phyloP scores from a whole-genome alignment of 2,329 filamentous ascomycete species.

The Aspergillus pseudoterreus region DNA sequence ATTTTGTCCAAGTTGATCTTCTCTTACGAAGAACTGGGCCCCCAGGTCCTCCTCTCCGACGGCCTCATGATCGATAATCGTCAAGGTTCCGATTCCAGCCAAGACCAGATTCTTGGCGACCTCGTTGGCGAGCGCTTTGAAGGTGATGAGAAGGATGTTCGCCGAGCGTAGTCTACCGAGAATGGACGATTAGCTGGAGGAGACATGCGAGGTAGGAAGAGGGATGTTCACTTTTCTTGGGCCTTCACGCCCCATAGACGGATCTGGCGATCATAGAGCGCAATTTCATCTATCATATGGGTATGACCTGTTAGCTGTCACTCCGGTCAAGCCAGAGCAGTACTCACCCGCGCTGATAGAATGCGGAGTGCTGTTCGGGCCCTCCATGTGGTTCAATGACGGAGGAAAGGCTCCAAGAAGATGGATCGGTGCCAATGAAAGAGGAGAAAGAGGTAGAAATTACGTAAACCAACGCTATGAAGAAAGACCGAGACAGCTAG shows the following conservation, averaged over 20 bases:
- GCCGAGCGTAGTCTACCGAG: slow-evolving; percentile 72
- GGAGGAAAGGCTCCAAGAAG: neutral
- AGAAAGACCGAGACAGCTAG: neutral
- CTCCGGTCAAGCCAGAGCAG: neutral
- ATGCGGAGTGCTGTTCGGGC: slow-evolving; percentile 19
- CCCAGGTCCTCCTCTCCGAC: slow-evolving; percentile 79
- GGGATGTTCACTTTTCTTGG: slow-evolving; percentile 63
- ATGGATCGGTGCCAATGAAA: neutral
- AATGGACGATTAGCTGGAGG: neutral
- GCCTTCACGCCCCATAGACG: slow-evolving; percentile 95
- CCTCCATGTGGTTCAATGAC: slow-evolving; percentile 16
- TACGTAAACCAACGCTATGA: neutral
- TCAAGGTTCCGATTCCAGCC: slow-evolving; percentile 85
- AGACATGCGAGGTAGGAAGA: neutral
- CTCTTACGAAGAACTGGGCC: slow-evolving; percentile 75
- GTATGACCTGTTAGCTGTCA: neutral
- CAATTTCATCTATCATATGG: slow-evolving; percentile 72
- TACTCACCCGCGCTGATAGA: slow-evolving; percentile 33
- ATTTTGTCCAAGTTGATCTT: slow-evolving; percentile 71
- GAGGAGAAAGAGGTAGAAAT: neutral
- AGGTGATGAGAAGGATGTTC: slow-evolving; percentile 82
- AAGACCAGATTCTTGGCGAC: slow-evolving; percentile 96
- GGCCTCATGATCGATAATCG: slow-evolving; percentile 72
- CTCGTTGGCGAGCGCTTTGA: slow-evolving; percentile 86
- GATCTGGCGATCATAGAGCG: slow-evolving; percentile 95